Conservation (phyloP, 2,329 filamentous ascomycete species). For the Colletotrichum ledebouriae region DNA sequence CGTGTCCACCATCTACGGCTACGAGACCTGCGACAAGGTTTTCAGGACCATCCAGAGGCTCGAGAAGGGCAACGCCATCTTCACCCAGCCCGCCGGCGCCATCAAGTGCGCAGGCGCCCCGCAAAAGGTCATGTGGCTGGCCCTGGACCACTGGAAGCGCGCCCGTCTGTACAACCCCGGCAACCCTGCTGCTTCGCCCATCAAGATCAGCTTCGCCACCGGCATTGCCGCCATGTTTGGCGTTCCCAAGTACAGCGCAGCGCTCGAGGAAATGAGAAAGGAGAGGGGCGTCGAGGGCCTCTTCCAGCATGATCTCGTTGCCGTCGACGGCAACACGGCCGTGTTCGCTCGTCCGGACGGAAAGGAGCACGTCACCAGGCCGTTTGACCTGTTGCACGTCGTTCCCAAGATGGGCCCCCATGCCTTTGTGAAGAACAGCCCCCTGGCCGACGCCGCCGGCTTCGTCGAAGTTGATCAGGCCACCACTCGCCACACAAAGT, state of each 20-base stretch:
- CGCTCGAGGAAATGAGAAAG: slow-evolving; percentile 65
- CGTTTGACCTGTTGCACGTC: slow-evolving; percentile 69
- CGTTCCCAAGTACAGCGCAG: slow-evolving; percentile 70
- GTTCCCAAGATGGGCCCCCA: slow-evolving; percentile 72
- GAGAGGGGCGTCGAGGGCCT: slow-evolving; percentile 69
- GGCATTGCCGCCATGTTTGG: slow-evolving; percentile 70
- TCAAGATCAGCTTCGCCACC: slow-evolving; percentile 69
- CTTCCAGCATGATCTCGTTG: slow-evolving; percentile 69
- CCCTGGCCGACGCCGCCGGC: slow-evolving; percentile 67
- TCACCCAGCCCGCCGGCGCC: slow-evolving; percentile 70
- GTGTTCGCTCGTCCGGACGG: slow-evolving; percentile 61
- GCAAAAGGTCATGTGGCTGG: slow-evolving; percentile 74
- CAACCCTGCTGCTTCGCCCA: slow-evolving; percentile 55
- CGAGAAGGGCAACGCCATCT: slow-evolving; percentile 65
- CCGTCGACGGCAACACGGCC: slow-evolving; percentile 66
- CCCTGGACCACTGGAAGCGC: slow-evolving; percentile 69
- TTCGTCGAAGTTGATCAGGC: slow-evolving; percentile 69
- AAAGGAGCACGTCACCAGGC: slow-evolving; percentile 57
- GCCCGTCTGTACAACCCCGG: slow-evolving; percentile 62
- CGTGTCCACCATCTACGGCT: slow-evolving; percentile 71
- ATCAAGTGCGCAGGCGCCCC: slow-evolving; percentile 74
- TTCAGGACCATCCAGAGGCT: slow-evolving; percentile 62
- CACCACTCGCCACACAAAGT: slow-evolving; percentile 67
- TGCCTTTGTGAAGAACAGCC: slow-evolving; percentile 65
- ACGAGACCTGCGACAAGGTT: slow-evolving; percentile 67